These are phyloP conservation scores for Westerdykella ornata DNA, from an alignment of 2,329 filamentous ascomycete genomes.

Conservation along the genomic window DNA sequence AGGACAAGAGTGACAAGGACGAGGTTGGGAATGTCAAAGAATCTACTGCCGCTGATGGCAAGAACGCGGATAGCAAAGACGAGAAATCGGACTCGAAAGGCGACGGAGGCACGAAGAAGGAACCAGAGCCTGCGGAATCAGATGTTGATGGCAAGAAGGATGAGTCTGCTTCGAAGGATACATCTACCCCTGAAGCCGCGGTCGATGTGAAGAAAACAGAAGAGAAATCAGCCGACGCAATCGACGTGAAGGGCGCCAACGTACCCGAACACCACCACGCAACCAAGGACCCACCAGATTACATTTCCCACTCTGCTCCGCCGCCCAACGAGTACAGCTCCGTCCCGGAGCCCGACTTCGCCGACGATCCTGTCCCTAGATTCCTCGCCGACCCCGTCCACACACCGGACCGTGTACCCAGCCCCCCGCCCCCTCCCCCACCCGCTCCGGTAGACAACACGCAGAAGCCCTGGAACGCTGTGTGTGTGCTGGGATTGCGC, in stretches of 20 bases:
- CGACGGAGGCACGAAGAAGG: conserved; percentile 2
- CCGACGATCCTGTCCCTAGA: not conserved
- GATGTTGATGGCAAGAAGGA: not conserved
- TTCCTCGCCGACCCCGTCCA: not conserved
- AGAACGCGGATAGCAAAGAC: conserved; percentile 6
- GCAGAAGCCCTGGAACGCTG: conserved; percentile 51
- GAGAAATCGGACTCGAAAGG: not conserved
- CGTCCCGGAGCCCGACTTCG: not conserved
- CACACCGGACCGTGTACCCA: conserved; percentile 5
- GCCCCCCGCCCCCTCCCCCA: conserved; percentile 2
- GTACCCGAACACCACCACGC: not conserved
- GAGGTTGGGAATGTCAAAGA: conserved; percentile 7
- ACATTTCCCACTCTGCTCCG: no score
- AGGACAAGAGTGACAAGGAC: conserved; percentile 13
- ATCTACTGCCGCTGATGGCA: not conserved
- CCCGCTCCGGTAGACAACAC: conserved; percentile 8
- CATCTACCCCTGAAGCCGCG: not conserved
- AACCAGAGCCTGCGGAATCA: conserved; percentile 1
- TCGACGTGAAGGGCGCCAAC: not conserved
- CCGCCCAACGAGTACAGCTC: no score
- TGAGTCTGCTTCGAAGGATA: no score
- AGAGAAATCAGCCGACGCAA: not conserved
- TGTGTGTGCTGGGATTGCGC: conserved; percentile 52
- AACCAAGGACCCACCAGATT: no score
- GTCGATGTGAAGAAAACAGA: not conserved